These are phyloP conservation scores for Tulasnella sp. DNA, from an alignment of 768 basidiomycete species.

Conservation along the genomic window DNA sequence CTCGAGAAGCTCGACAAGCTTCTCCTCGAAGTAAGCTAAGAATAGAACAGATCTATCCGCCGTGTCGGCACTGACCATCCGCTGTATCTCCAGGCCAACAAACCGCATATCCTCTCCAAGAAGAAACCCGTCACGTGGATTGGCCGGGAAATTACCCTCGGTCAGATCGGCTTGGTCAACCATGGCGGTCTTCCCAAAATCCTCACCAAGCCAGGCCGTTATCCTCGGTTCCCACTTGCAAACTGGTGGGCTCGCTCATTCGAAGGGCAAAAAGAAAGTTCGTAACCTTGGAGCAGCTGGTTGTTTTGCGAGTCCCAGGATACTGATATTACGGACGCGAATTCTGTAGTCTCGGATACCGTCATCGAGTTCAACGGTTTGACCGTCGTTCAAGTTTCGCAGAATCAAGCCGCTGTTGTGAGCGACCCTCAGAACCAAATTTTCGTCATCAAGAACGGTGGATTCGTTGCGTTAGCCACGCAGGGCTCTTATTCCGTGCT, in stretches of 20 bases:
- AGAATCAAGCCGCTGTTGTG: slow-evolving; percentile 47
- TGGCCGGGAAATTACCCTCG: slow-evolving; percentile 63
- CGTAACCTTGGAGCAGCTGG: slow-evolving; percentile 27
- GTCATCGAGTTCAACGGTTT: slow-evolving; percentile 74
- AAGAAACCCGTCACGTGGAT: slow-evolving; percentile 66
- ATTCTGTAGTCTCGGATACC: slow-evolving; percentile 62
- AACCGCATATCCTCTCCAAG: slow-evolving; percentile 51
- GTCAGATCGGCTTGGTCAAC: slow-evolving; percentile 64
- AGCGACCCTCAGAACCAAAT: slow-evolving; percentile 47
- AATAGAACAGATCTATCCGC: background rate
- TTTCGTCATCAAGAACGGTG: slow-evolving; percentile 49
- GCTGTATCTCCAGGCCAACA: slow-evolving; percentile 41
- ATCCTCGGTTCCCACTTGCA: slow-evolving; percentile 63
- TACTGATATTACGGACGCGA: background rate
- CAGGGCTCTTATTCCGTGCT: slow-evolving; percentile 73
- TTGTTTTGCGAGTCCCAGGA: no score
- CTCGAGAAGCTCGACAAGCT: slow-evolving; percentile 61
- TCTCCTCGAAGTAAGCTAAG: slow-evolving; percentile 41
- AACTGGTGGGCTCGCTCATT: slow-evolving; percentile 84
- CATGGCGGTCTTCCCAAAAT: slow-evolving; percentile 69
- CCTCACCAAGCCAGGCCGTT: slow-evolving; percentile 64
- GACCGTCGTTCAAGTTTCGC: slow-evolving; percentile 79
- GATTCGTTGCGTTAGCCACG: slow-evolving; percentile 61
- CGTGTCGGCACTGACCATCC: background rate
- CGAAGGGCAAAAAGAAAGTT: slow-evolving; percentile 59